phyloP scores from a whole-genome alignment of 805 yeast genomes.

The Wickerhamiella alocasiicola region DNA sequence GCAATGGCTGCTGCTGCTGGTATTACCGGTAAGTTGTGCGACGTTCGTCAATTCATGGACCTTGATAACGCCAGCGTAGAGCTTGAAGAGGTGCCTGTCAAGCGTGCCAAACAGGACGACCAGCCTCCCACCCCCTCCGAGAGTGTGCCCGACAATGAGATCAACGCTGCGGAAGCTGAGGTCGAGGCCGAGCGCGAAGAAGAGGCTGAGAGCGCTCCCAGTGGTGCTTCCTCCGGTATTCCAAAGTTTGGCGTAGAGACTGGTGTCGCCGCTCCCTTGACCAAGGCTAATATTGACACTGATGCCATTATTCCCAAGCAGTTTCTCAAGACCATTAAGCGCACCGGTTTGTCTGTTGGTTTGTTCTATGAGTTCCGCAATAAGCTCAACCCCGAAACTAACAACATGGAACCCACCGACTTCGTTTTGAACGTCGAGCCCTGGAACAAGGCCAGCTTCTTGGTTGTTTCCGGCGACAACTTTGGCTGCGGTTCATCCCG shows the following conservation, averaged over 20 bases:
- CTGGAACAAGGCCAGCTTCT: slow-evolving; percentile 63
- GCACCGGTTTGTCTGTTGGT: slow-evolving; percentile 85
- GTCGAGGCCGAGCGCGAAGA: slow-evolving; percentile 19
- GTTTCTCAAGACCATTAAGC: slow-evolving; percentile 91
- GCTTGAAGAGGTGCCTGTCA: slow-evolving; percentile 26
- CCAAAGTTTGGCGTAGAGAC: slow-evolving; percentile 63
- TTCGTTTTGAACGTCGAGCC: slow-evolving; percentile 81
- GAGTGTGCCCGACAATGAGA: slow-evolving; percentile 8
- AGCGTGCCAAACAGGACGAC: slow-evolving; percentile 32
- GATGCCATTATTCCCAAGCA: slow-evolving; percentile 99
- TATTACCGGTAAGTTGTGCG: slow-evolving; percentile 77
- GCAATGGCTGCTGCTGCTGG: slow-evolving; percentile 99
- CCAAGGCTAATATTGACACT: slow-evolving; percentile 91
- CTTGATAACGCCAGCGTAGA: slow-evolving; percentile 11
- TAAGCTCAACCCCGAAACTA: slow-evolving; percentile 38
- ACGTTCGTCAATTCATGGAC: slow-evolving; percentile 67
- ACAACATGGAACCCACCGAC: slow-evolving; percentile 62
- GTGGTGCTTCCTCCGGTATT: slow-evolving; percentile 41
- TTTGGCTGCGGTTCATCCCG: slow-evolving; percentile 99
- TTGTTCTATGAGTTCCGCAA: slow-evolving; percentile 86
- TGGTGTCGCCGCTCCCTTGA: slow-evolving; percentile 88
- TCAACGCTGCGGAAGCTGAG: slow-evolving; percentile 35
- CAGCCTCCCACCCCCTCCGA: slow-evolving; percentile 15
- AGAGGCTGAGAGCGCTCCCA: slow-evolving; percentile 24
- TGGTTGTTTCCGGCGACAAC: slow-evolving; percentile 90